These are phyloP conservation scores for Primulina huaijiensis DNA, from an alignment of 257 asterid genomes.

Conservation along the genomic window DNA sequence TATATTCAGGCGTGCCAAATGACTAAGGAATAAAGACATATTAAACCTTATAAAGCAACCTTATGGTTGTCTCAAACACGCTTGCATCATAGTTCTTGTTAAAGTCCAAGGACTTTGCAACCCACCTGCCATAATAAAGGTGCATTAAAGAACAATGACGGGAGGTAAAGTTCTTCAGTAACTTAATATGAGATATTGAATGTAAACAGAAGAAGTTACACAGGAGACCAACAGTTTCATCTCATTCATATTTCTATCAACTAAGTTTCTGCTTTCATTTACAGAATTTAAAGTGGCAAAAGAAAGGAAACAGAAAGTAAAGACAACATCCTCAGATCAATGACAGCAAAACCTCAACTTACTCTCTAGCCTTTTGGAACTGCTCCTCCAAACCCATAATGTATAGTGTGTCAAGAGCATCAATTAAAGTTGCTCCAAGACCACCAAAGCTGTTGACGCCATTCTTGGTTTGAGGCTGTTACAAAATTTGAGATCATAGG, in stretches of 20 bases:
- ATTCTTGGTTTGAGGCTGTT: constrained; percentile 82
- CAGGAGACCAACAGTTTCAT: constrained; percentile 18
- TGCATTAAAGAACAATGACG: constrained; percentile 22
- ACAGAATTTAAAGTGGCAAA: constrained; percentile 3
- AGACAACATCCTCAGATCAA: not conserved
- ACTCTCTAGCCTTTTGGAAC: constrained; percentile 94
- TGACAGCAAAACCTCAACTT: constrained; percentile 39
- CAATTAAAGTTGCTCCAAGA: constrained; percentile 96
- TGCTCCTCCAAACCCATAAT: constrained; percentile 97
- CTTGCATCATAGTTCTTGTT: constrained; percentile 98
- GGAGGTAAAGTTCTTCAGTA: constrained; percentile 15
- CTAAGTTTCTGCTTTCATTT: not conserved
- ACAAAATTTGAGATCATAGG: constrained; percentile 27
- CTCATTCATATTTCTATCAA: constrained; percentile 17
- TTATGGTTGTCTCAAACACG: constrained; percentile 99
- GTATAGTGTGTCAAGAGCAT: constrained; percentile 91
- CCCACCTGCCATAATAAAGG: constrained; percentile 79
- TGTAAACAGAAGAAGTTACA: constrained; percentile 20
- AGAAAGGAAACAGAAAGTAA: constrained; percentile 8
- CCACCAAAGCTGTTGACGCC: constrained; percentile 99
- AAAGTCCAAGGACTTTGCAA: constrained; percentile 83
- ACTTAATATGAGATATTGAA: constrained; percentile 17
- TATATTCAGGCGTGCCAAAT: constrained; percentile 27
- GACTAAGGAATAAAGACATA: constrained; percentile 35
- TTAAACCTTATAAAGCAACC: constrained; percentile 96